These are phyloP conservation scores for Hansenula lynferdii DNA, from an alignment of 1,139 yeast species.

Conservation along the genomic window DNA sequence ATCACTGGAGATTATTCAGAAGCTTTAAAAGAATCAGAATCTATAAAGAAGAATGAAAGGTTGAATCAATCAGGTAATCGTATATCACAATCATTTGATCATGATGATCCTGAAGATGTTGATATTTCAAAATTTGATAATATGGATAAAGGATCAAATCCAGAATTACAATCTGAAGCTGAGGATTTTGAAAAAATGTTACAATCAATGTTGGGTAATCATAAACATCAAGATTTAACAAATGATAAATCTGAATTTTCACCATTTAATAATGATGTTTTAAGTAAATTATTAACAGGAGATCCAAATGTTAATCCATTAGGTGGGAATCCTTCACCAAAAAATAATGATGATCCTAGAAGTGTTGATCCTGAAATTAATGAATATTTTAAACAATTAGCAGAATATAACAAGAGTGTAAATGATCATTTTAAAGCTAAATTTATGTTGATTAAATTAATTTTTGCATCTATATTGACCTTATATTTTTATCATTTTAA, in stretches of 20 bases:
- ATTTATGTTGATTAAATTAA: conserved; percentile 21
- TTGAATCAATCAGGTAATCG: too few relatives aligned
- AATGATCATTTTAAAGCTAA: conserved; percentile 18
- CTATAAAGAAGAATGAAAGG: conserved; percentile 1
- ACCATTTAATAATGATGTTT: too few relatives aligned
- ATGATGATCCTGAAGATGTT: conserved; percentile 23
- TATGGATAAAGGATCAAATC: too few relatives aligned
- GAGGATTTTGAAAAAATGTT: conserved; percentile 22
- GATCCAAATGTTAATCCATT: too few relatives aligned
- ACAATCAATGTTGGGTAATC: conserved; percentile 11
- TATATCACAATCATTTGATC: conserved; percentile 20
- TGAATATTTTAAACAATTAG: conserved; percentile 12
- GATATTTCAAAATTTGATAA: conserved; percentile 10
- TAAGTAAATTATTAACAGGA: too few relatives aligned
- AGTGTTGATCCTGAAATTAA: too few relatives aligned
- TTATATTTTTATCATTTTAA: conserved; percentile 12
- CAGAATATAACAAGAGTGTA: conserved; percentile 13
- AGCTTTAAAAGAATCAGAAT: neutral
- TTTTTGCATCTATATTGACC: conserved; percentile 10
- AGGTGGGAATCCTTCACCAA: neutral
- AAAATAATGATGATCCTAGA: too few relatives aligned
- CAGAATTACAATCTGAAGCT: conserved; percentile 5
- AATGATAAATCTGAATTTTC: too few relatives aligned
- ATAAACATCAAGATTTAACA: too few relatives aligned
- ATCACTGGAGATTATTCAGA: conserved; percentile 34